Conservation (phyloP, 2,329 filamentous ascomycete genomes). For the Cordyceps farinosa region DNA sequence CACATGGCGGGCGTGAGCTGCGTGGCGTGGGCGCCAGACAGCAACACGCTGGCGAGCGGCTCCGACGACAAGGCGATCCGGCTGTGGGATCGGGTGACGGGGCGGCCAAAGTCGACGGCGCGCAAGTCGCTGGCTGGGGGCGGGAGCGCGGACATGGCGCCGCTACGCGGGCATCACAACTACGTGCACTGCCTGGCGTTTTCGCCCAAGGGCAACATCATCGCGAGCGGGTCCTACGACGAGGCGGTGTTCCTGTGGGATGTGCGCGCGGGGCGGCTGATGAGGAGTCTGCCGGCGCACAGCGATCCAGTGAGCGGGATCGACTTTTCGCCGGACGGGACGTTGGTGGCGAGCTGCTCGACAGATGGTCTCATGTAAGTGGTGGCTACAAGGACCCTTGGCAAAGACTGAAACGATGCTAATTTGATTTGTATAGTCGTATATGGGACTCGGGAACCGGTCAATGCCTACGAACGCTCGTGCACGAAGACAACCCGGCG, state of each 20-base stretch:
- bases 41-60: conserved; percentile 80
- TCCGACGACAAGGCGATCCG: conserved; percentile 96
- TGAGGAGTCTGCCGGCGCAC: conserved; percentile 89
- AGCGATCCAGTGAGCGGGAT: conserved; percentile 93
- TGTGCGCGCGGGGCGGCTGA: conserved; percentile 78
- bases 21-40: conserved; percentile 91
- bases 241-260: conserved; percentile 98
- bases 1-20: conserved; percentile 92
- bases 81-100: conserved; percentile 75
- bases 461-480: conserved; percentile 89
- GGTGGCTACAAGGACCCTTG: not conserved
- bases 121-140: conserved; percentile 42
- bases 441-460: conserved; percentile 96
- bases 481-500: conserved; percentile 92
- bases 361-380: conserved; percentile 82
- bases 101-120: conserved; percentile 49
- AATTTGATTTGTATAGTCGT: conserved; percentile 46
- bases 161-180: conserved; percentile 85
- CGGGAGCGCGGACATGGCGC: conserved; percentile 43
- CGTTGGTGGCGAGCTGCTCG: conserved; percentile 84
- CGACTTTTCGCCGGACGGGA: conserved; percentile 89
- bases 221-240: conserved; percentile 93
- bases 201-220: conserved; percentile 95
- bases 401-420: not conserved
- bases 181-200: conserved; percentile 94